These are phyloP conservation scores for Tothia fuscella DNA, from an alignment of 2,329 filamentous ascomycete species.

Conservation along the genomic window DNA sequence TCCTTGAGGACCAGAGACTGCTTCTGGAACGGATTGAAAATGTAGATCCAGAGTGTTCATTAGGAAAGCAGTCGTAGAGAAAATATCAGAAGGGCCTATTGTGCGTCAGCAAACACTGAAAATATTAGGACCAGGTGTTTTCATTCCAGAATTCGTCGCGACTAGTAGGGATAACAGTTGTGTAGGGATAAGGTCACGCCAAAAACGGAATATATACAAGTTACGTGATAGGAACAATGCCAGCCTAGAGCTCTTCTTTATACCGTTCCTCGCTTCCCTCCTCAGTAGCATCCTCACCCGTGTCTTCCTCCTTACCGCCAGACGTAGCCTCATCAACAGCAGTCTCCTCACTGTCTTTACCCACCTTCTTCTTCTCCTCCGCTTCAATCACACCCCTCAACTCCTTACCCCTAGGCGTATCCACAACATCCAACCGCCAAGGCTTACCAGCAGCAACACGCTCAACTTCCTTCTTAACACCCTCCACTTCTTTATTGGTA, in stretches of 20 bases:
- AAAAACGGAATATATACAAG: too few species aligned
- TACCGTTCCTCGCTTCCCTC: conserved; percentile 28
- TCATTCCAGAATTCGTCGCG: too few species aligned
- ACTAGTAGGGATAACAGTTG: too few species aligned
- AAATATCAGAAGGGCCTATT: too few species aligned
- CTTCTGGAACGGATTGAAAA: too few species aligned
- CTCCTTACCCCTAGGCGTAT: conserved; percentile 52
- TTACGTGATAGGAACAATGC: too few species aligned
- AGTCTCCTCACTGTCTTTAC: conserved; percentile 21
- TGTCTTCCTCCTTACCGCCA: conserved; percentile 11
- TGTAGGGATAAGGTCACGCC: too few species aligned
- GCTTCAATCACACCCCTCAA: conserved; percentile 52
- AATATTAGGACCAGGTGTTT: too few species aligned
- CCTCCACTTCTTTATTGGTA: conserved; percentile 55
- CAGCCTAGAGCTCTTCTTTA: conserved; percentile 29
- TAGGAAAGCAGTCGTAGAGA: too few species aligned
- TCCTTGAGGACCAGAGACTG: background rate
- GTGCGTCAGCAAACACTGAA: too few species aligned
- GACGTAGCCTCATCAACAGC: background rate
- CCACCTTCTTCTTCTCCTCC: conserved; percentile 19
- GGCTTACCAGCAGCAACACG: conserved; percentile 56
- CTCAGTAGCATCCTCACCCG: conserved; percentile 17
- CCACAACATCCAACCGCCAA: conserved; percentile 73
- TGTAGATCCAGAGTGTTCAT: too few species aligned
- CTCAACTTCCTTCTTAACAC: conserved; percentile 56